Percentiles rank a stretch among this genome's conserved stretches.
These are phyloP conservation scores for Rhizopogon salebrosus DNA, from an alignment of 768 basidiomycete species.

Conservation along the genomic window DNA sequence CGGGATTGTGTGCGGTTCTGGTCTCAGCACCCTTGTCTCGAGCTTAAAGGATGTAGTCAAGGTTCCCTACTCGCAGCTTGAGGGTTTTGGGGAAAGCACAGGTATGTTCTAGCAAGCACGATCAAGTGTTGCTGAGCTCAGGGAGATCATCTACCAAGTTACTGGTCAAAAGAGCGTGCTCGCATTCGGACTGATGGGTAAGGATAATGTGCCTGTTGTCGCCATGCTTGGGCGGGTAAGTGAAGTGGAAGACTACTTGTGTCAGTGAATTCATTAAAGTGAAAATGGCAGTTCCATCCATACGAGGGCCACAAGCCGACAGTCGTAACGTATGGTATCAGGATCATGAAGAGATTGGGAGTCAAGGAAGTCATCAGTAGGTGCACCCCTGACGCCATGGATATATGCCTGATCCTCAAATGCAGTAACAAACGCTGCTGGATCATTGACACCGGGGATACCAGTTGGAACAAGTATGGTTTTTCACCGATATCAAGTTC, in stretches of 20 bases:
- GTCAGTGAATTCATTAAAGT: neutral
- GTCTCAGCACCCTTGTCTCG: constrained; percentile 69
- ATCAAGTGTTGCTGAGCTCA: neutral
- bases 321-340: constrained; percentile 72
- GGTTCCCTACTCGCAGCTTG: constrained; percentile 62
- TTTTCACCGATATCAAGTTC: neutral
- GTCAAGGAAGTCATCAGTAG: constrained; percentile 70
- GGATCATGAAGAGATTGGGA: constrained; percentile 74
- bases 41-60: constrained; percentile 50
- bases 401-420: constrained; percentile 1
- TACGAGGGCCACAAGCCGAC: constrained; percentile 78
- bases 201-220: constrained; percentile 69
- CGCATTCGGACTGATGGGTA: constrained; percentile 75
- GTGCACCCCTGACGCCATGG: constrained; percentile 23
- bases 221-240: constrained; percentile 85
- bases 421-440: constrained; percentile 85
- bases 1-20: constrained; percentile 86
- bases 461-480: constrained; percentile 76
- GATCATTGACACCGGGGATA: constrained; percentile 68
- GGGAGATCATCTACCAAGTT: constrained; percentile 37
- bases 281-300: constrained; percentile 58
- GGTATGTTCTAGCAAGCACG: constrained; percentile 36
- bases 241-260: neutral
- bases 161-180: constrained; percentile 76
- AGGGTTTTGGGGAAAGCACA: constrained; percentile 74